Evolutionary conservation across 1,284 basidiomycete genomes (phyloP), one percentile per base, ranked within the genome.

Genomic region (Ceratobasidium theobromae): DNA sequence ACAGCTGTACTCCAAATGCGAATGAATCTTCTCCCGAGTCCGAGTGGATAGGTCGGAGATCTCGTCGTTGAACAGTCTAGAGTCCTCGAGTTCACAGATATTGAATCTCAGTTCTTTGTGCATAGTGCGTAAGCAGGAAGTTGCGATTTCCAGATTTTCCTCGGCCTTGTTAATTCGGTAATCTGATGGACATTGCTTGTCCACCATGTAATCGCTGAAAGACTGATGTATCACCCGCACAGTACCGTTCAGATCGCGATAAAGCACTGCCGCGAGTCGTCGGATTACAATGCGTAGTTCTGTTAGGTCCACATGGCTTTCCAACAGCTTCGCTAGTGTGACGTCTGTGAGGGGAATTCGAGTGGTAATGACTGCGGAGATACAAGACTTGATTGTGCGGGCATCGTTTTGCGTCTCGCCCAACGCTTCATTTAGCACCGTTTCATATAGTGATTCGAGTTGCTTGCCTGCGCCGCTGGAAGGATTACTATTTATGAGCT

Each of bases 171-270:
- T 18, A 11, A 46, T 35, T 32, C 41, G 40, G 16, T 53, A 65
- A n/a, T 30, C n/a, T 11, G 28, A 14, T 4, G 51, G 51, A 12
- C 62, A 53, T 11, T 53, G 27, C 1, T 27, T 40, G 1, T 18
- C 28, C 11, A 21, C 23, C 38, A 65, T 65, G 35, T 53, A 65
- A n/a, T 65, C 51, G 14, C 40, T 53, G 30, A 65, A 65, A 1
- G 62, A 65, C 18, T 53, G 49, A 18, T 65, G 62, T 11, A 33
- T 1, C 2, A 46, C 38, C 5, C 62, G 62, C 4, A 65, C 38
- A 3, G 51, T 28, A 25, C 40, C 27, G 12, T 16, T 5, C 4
- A 43, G n/a, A 16, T 65, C 51, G 23, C 49, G 25, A 18, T 65
- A 65, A 3, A 65, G 16, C 25, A 65, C 62, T 2, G 62, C 30